A percentile compares a stretch with the other conserved stretches of the same genome.
phyloP scores from a whole-genome alignment of 73 alveolate species.

The Symbiodinium natans region DNA sequence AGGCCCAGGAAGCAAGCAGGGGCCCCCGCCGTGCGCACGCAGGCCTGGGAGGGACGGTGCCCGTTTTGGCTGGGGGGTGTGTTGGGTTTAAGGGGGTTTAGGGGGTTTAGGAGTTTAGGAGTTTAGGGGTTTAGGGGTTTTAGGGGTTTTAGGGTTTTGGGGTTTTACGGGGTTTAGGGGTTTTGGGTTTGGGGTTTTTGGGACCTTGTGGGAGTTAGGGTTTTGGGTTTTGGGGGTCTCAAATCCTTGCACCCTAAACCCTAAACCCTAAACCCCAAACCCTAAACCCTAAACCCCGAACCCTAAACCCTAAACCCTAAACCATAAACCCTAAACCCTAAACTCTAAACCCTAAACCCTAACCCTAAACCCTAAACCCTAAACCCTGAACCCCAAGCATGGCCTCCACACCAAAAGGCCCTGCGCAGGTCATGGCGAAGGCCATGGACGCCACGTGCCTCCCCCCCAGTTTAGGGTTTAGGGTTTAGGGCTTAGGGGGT shows the following conservation, averaged over 20 bases:
- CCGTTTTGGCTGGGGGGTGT: neutral
- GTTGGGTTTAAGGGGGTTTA: too few relatives aligned
- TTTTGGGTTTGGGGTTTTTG: neutral
- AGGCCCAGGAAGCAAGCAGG: conserved; percentile 47
- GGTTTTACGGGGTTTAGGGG: neutral
- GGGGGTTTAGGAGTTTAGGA: neutral
- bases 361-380: too few relatives aligned
- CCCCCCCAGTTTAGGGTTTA: neutral
- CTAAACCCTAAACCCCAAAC: too few relatives aligned
- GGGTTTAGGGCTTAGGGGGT: neutral
- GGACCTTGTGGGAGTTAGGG: too few relatives aligned
- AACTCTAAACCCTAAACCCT: too few relatives aligned
- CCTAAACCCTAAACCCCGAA: too few relatives aligned
- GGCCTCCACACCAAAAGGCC: conserved; percentile 90
- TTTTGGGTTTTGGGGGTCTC: too few relatives aligned
- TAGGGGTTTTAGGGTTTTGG: neutral
- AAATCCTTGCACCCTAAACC: too few relatives aligned
- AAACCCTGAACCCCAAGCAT: too few relatives aligned
- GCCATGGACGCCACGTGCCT: conserved; percentile 78
- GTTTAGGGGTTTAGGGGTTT: neutral
- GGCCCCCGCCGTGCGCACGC: conserved; percentile 60
- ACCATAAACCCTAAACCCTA: too few relatives aligned
- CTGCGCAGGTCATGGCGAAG: conserved; percentile 85
- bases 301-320: too few relatives aligned
- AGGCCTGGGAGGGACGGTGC: conserved; percentile 21